Evolutionary conservation across 192 early-diverging fungal genomes (phyloP).

Genomic region (Linnemannia zychae): DNA sequence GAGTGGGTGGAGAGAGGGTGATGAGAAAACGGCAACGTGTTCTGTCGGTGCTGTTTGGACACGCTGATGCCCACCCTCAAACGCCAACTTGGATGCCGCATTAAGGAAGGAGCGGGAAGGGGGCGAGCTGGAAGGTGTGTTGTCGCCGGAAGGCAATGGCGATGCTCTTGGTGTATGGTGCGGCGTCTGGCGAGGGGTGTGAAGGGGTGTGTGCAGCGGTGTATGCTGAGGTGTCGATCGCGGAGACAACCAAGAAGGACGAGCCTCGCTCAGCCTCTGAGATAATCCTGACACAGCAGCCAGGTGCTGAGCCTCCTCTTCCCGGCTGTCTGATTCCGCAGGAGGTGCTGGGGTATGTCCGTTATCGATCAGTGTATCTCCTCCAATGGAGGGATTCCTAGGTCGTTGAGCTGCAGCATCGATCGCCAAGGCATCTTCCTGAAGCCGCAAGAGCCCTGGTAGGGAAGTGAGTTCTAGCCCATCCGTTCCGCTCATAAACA

Average conservation of each 20-base stretch:
- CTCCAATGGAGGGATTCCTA: background rate
- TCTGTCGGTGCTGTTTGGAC: conserved; percentile 50
- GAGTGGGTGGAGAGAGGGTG: conserved; percentile 39
- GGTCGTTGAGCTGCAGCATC: conserved; percentile 20
- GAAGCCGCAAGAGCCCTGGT: conserved; percentile 64
- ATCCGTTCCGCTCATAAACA: conserved; percentile 61
- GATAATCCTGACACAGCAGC: conserved; percentile 27
- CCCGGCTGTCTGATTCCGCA: background rate
- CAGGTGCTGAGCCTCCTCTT: conserved; percentile 17
- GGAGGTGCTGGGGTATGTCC: conserved; percentile 13
- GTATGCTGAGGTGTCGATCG: conserved; percentile 40
- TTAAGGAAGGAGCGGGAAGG: conserved; percentile 42
- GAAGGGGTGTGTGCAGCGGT: conserved; percentile 44
- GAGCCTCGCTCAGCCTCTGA: conserved; percentile 30
- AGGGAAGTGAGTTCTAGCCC: conserved; percentile 61
- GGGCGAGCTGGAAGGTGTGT: conserved; percentile 53
- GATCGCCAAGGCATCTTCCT: conserved; percentile 35
- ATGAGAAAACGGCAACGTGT: conserved; percentile 46
- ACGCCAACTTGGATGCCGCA: conserved; percentile 26
- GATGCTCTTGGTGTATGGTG: conserved; percentile 49
- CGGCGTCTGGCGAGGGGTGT: conserved; percentile 42
- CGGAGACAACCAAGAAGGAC: conserved; percentile 46
- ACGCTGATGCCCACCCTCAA: conserved; percentile 49
- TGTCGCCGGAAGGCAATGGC: conserved; percentile 45
- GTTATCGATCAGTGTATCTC: conserved; percentile 13